phyloP scores from a whole-genome alignment of 2,329 filamentous ascomycete species.

The Ustulina deusta region DNA sequence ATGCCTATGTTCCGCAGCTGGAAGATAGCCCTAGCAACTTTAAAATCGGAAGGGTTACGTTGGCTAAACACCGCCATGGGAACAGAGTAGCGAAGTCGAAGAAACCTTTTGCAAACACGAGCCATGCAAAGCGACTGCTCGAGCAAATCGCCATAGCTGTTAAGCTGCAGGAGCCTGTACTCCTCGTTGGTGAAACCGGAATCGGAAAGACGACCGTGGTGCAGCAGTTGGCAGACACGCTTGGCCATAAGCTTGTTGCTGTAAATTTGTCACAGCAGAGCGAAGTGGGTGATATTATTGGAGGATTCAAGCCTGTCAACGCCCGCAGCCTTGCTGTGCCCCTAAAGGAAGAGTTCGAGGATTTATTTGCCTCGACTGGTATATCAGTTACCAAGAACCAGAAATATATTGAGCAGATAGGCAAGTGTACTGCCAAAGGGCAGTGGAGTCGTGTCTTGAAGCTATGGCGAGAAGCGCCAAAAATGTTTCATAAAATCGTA shows the following conservation, averaged over 20 bases:
- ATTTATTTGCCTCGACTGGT: constrained; percentile 84
- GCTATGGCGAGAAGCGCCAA: constrained; percentile 88
- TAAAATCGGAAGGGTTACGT: constrained; percentile 73
- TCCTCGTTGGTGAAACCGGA: constrained; percentile 98
- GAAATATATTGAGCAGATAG: constrained; percentile 83
- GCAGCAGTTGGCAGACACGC: constrained; percentile 86
- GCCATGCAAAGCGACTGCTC: constrained; percentile 83
- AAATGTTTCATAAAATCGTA: constrained; percentile 83
- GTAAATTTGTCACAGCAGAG: constrained; percentile 99
- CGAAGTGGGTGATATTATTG: constrained; percentile 93
- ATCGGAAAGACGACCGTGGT: constrained; percentile 98
- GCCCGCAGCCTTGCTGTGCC: constrained; percentile 88
- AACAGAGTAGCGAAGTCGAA: constrained; percentile 64
- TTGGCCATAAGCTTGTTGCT: constrained; percentile 88
- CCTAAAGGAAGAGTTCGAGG: constrained; percentile 92
- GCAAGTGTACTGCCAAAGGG: constrained; percentile 81
- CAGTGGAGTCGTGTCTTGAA: constrained; percentile 90
- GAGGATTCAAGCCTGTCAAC: constrained; percentile 96
- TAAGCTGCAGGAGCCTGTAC: constrained; percentile 84
- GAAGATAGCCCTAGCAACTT: constrained; percentile 70
- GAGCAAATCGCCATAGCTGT: constrained; percentile 90
- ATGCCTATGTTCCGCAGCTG: constrained; percentile 77
- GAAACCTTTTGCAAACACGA: constrained; percentile 87
- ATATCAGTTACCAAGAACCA: constrained; percentile 91
- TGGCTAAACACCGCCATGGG: constrained; percentile 69